These are phyloP conservation scores for Zygosaccharomyces kombuchaensis DNA, from an alignment of 805 yeast species.

Conservation along the genomic window DNA sequence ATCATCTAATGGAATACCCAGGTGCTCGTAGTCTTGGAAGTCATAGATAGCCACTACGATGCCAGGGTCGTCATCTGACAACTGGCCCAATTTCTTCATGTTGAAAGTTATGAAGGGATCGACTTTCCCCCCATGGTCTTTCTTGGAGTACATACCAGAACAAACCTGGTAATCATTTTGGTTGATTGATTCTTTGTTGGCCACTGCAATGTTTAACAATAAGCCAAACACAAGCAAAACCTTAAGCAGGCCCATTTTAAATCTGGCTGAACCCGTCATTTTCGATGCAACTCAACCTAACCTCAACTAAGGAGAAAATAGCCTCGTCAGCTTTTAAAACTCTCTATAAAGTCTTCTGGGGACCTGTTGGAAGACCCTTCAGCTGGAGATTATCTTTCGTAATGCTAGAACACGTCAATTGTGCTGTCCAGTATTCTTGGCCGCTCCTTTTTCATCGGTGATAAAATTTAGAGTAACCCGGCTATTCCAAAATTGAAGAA, in stretches of 20 bases:
- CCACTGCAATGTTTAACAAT: constrained; percentile 17
- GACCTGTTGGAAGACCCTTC: background rate
- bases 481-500: background rate
- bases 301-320: background rate
- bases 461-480: background rate
- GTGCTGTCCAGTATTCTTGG: background rate
- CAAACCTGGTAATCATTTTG: constrained; percentile 62
- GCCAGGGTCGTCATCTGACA: constrained; percentile 35
- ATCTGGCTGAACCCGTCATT: constrained; percentile 1
- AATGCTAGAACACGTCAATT: background rate
- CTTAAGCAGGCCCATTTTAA: background rate
- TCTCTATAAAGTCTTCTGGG: background rate
- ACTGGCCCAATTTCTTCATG: constrained; percentile 25
- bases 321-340: background rate
- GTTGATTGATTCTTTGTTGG: constrained; percentile 46
- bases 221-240: background rate
- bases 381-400: background rate
- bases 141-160: constrained; percentile 82
- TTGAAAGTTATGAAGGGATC: constrained; percentile 59
- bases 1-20: constrained; percentile 52
- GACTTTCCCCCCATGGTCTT: constrained; percentile 79
- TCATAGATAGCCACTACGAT: constrained; percentile 77
- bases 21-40: constrained; percentile 63
- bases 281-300: background rate
- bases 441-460: background rate